Evolutionary conservation across 2,329 filamentous ascomycete species (phyloP), one percentile per base, ranked within the genome.

Genomic region (Diaporthe helianthi): DNA sequence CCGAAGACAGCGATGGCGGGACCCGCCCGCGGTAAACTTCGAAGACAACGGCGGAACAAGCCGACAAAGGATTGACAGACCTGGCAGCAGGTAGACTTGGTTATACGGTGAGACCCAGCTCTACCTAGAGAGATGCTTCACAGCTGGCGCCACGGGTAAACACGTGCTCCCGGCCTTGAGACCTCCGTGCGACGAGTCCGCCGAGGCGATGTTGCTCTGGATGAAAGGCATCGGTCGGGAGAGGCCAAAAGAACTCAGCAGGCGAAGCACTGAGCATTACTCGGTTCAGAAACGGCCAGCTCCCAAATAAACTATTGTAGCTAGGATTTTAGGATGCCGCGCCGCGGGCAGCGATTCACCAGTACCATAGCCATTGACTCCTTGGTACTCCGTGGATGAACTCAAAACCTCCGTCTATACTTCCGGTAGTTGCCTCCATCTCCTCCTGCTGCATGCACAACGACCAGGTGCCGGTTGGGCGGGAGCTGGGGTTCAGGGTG

Each of bases 231-330:
- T 26, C 55, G 38, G 55, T 10, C 19, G 47, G 55, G 41, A 12
- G 26, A 31, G 31, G 38, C 31, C 38, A 61, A 46, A 19, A 24
- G n/a, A 36, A 44, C 41, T 36, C n/a, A 46, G 8, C 38, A 63
- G 29, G 13, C 44, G 31, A 31, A 24, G 29, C 17, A 17, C 19
- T 36, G 44, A 46, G 38, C 12, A 47, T 1, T 49, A 44, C 17
- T 49, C 44, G 26, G 33, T 36, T 63, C 19, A 63, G 58, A 63
- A 33, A 63, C 44, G 44, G 24, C 58, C 58, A 49, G 29, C 41
- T 41, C 41, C 47, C 53, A 65, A 71, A 69, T 52, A 71, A 49
- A 67, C 46, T 66, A 47, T n/a, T 36, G 29, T 63, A 46, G 26
- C 58, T 36, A 63, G 58, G 36, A 65, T 44, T 41, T 60, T 54